Percentiles rank a stretch among this genome's conserved stretches.
Evolutionary conservation across 2,329 filamentous ascomycete species (phyloP).

Genomic region (Monosporascus sp.): DNA sequence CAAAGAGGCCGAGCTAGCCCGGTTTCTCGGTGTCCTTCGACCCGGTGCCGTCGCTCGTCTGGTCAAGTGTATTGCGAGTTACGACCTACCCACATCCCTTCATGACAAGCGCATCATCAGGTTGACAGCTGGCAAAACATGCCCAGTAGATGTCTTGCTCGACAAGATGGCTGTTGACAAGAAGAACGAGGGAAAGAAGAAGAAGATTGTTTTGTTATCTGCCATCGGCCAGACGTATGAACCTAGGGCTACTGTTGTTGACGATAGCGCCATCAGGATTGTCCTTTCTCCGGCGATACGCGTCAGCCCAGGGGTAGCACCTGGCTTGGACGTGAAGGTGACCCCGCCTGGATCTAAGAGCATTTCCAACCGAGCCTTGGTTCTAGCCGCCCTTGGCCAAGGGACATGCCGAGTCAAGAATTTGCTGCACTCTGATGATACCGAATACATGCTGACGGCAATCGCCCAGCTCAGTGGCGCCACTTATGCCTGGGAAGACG

Average conservation of each 20-base stretch:
- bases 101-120: conserved; percentile 77
- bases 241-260: conserved; percentile 81
- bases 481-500: conserved; percentile 88
- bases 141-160: conserved; percentile 78
- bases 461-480: conserved; percentile 78
- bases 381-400: conserved; percentile 84
- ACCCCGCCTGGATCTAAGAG: conserved; percentile 94
- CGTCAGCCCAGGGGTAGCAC: conserved; percentile 66
- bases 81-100: conserved; percentile 80
- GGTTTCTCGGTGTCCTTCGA: conserved; percentile 78
- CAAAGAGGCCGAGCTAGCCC: conserved; percentile 89
- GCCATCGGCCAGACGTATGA: conserved; percentile 87
- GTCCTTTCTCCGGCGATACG: conserved; percentile 74
- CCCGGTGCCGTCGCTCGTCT: conserved; percentile 85
- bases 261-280: conserved; percentile 76
- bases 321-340: conserved; percentile 63
- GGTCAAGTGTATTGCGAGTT: conserved; percentile 90
- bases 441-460: conserved; percentile 95
- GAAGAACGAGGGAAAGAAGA: conserved; percentile 93
- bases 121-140: conserved; percentile 79
- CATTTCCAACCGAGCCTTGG: conserved; percentile 89
- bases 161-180: conserved; percentile 97
- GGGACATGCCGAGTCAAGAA: conserved; percentile 88
- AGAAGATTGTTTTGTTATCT: conserved; percentile 90
- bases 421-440: conserved; percentile 91